Conservation (phyloP, 192 early-diverging fungal species). For the Oehlia diaphana region DNA sequence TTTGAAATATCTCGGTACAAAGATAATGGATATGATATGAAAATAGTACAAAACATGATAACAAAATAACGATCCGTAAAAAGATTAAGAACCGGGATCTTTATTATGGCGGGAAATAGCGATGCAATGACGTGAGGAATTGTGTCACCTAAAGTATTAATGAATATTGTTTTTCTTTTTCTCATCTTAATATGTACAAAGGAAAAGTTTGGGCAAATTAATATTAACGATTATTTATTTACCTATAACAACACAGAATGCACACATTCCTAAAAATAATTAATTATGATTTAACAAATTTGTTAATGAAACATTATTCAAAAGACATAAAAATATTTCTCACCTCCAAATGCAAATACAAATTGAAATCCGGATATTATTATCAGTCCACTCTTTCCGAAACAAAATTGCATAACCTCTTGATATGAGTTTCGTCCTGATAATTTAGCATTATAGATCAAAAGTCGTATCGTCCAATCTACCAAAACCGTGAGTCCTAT, state of each 20-base stretch:
- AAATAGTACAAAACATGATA: slow-evolving; percentile 74
- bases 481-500: slow-evolving; percentile 51
- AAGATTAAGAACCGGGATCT: slow-evolving; percentile 56
- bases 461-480: slow-evolving; percentile 79
- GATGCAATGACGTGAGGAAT: slow-evolving; percentile 80
- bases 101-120: slow-evolving; percentile 59
- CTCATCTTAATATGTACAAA: not conserved
- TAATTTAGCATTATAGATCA: slow-evolving; percentile 75
- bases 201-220: not conserved
- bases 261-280: slow-evolving; percentile 22
- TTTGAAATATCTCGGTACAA: slow-evolving; percentile 86
- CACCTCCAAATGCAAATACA: slow-evolving; percentile 91
- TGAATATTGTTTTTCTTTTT: slow-evolving; percentile 6
- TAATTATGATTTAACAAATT: not conserved
- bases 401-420: slow-evolving; percentile 79
- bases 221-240: slow-evolving; percentile 4
- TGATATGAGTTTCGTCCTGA: slow-evolving; percentile 81
- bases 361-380: slow-evolving; percentile 89
- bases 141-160: slow-evolving; percentile 77
- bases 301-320: no score
- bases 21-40: slow-evolving; percentile 82
- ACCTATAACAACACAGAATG: slow-evolving; percentile 30
- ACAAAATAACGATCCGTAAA: slow-evolving; percentile 72
- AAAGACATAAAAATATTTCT: slow-evolving; percentile 36
- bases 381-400: slow-evolving; percentile 73